Conservation (phyloP, 257 asterid species). For the Solanum megistacrolobum region DNA sequence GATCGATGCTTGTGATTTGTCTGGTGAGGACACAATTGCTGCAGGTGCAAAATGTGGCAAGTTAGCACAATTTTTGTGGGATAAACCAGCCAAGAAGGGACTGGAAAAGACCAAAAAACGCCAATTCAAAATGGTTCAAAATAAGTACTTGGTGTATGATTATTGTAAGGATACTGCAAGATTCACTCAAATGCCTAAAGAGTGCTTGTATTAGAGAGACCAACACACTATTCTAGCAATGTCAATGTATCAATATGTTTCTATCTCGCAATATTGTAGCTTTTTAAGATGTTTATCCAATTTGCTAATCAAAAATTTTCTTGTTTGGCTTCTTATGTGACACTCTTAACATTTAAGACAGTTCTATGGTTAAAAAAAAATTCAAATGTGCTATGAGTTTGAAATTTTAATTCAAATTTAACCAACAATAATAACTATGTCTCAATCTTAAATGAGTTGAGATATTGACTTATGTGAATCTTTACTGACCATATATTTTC, state of each 20-base stretch:
- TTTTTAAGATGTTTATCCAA: background rate
- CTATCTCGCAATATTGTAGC: background rate
- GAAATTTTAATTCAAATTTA: background rate
- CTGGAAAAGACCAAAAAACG: slow-evolving; percentile 14
- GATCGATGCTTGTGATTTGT: slow-evolving; percentile 36
- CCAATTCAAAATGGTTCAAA: slow-evolving; percentile 21
- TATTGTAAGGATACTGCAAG: slow-evolving; percentile 44
- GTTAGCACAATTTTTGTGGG: slow-evolving; percentile 46
- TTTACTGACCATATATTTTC: background rate
- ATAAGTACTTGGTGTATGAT: slow-evolving; percentile 38
- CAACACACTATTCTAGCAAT: background rate
- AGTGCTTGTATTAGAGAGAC: slow-evolving; percentile 15
- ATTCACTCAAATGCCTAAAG: slow-evolving; percentile 37
- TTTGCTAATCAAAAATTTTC: background rate
- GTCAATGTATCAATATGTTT: background rate
- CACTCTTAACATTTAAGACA: background rate
- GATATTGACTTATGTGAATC: background rate
- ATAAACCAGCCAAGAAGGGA: slow-evolving; percentile 36
- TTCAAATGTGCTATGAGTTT: background rate
- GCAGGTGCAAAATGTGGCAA: slow-evolving; percentile 26
- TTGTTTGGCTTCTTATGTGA: background rate
- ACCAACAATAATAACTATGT: background rate
- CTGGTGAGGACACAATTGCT: slow-evolving; percentile 5
- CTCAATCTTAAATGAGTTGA: background rate
- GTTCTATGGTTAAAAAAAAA: background rate